Percentiles rank a stretch among this genome's conserved stretches.
phyloP scores from a whole-genome alignment of 2,329 filamentous ascomycete genomes.

The Fusarium sp. region DNA sequence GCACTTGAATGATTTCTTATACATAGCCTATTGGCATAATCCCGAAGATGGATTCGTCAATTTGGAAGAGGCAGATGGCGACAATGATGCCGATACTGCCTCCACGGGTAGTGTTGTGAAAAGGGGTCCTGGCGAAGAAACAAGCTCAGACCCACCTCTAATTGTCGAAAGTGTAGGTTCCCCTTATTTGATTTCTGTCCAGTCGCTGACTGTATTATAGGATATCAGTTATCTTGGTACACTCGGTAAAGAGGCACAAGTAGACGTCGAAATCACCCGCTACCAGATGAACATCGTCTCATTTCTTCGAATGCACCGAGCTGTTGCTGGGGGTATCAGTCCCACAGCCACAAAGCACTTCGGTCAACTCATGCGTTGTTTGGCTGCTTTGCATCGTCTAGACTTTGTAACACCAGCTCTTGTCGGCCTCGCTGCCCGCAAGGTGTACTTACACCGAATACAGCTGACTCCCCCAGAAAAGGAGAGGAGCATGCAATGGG shows the following conservation, averaged over 20 bases:
- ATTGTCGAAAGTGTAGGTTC: conserved; percentile 59
- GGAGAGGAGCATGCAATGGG: conserved; percentile 94
- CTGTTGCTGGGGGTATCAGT: conserved; percentile 81
- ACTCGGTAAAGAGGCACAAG: conserved; percentile 67
- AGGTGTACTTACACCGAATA: conserved; percentile 90
- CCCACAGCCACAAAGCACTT: conserved; percentile 84
- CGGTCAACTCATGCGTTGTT: conserved; percentile 72
- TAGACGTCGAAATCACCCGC: conserved; percentile 81
- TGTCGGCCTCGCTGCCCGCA: conserved; percentile 82
- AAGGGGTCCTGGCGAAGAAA: conserved; percentile 43
- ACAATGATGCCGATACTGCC: conserved; percentile 48
- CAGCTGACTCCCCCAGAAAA: conserved; percentile 73
- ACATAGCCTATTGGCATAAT: conserved; percentile 88
- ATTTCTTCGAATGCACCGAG: conserved; percentile 89
- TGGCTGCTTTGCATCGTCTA: conserved; percentile 85
- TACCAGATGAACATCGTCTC: conserved; percentile 90
- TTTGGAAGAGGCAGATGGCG: conserved; percentile 69
- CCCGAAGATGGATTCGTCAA: conserved; percentile 78
- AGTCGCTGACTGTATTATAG: conserved; percentile 48
- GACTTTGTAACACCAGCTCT: conserved; percentile 87
- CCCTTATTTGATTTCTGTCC: neutral
- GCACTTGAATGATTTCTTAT: conserved; percentile 84
- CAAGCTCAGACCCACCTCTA: conserved; percentile 46
- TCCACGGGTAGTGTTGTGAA: conserved; percentile 62
- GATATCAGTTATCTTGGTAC: conserved; percentile 71